Percentiles rank a stretch among this genome's conserved stretches.
Conservation (phyloP, 441 rosid genomes). For the Croton laevigatus region DNA sequence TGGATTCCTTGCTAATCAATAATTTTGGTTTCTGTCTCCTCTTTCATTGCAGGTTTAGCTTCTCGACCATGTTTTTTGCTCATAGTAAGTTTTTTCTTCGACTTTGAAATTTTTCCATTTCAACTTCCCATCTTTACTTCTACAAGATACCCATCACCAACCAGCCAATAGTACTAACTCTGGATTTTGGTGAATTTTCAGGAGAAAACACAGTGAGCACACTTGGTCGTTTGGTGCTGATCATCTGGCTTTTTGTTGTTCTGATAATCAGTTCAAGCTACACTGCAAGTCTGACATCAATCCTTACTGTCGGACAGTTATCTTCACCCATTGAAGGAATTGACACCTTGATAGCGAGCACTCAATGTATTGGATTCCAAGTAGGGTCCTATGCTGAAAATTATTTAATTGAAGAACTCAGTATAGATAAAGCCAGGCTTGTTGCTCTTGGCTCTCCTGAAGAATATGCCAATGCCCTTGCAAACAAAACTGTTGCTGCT, state of each 20-base stretch:
- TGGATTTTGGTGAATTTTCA: constrained; percentile 31
- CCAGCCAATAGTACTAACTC: background rate
- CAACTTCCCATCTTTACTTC: background rate
- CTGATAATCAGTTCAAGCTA: constrained; percentile 90
- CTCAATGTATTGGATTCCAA: constrained; percentile 67
- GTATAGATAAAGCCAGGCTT: constrained; percentile 66
- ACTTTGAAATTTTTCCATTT: background rate
- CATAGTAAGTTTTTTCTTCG: constrained; percentile 58
- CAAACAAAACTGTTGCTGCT: constrained; percentile 71
- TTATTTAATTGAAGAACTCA: constrained; percentile 65
- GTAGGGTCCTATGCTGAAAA: constrained; percentile 74
- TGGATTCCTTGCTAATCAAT: too few relatives aligned
- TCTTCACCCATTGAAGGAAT: constrained; percentile 86
- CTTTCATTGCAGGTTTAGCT: constrained; percentile 69
- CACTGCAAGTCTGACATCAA: constrained; percentile 95
- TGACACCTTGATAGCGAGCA: constrained; percentile 57
- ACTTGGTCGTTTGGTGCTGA: constrained; percentile 73
- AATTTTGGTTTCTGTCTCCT: background rate
- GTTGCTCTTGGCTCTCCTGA: constrained; percentile 76
- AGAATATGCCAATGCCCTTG: constrained; percentile 66
- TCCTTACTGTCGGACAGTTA: constrained; percentile 85
- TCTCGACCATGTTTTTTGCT: constrained; percentile 85
- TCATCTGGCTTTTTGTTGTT: constrained; percentile 93
- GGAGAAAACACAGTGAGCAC: constrained; percentile 83
- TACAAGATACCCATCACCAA: constrained; percentile 11